Evolutionary conservation across 1,284 basidiomycete genomes (phyloP).

Genomic region (Rhodotorula sp.): DNA sequence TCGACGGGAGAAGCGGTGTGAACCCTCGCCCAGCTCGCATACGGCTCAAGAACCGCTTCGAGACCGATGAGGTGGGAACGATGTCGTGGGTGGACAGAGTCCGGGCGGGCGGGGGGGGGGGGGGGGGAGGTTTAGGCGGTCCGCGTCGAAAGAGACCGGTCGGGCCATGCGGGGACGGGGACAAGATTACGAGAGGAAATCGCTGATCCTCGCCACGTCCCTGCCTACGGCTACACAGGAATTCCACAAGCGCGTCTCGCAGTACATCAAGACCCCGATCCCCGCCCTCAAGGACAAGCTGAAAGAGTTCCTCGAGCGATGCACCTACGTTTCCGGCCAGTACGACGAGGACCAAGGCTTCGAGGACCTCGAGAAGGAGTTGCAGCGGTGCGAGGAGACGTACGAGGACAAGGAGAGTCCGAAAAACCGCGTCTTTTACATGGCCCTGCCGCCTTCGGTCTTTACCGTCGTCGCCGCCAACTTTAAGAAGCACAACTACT

Average conservation of each 20-base stretch:
- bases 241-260: constrained; percentile 76
- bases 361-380: constrained; percentile 67
- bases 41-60: too few relatives aligned
- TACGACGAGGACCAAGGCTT: constrained; percentile 83
- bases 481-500: constrained; percentile 76
- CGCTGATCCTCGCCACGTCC: neutral
- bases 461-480: constrained; percentile 84
- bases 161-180: neutral
- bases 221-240: constrained; percentile 51
- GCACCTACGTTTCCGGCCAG: constrained; percentile 76
- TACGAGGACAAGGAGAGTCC: constrained; percentile 57
- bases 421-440: constrained; percentile 50
- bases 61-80: too few relatives aligned
- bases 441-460: constrained; percentile 89
- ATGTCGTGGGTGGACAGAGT: neutral
- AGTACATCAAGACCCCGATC: constrained; percentile 73
- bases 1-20: neutral
- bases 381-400: constrained; percentile 68
- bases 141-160: neutral
- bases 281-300: constrained; percentile 59
- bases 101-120: neutral
- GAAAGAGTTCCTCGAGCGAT: constrained; percentile 74
- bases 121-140: neutral
- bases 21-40: too few relatives aligned
- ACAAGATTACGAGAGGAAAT: neutral